Evolutionary conservation across 352 stramenopile species (phyloP).

Genomic region (Globisporangium acanthophoron): DNA sequence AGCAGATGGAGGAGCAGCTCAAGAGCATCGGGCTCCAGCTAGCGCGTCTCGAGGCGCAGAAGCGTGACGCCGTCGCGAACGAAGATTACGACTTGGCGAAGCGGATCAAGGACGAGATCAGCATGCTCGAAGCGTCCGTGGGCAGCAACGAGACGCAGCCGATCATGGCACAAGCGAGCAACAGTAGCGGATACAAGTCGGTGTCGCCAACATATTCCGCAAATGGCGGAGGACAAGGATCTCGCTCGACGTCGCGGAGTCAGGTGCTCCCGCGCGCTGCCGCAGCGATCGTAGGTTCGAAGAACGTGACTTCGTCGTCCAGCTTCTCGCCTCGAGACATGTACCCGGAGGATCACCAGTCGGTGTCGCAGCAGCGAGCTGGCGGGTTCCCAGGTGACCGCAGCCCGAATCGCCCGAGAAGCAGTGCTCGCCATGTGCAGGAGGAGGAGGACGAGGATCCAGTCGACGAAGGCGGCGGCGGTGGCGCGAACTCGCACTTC

Average conservation of each 20-base stretch:
- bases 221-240: background rate
- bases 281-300: constrained; percentile 25
- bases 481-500: constrained; percentile 41
- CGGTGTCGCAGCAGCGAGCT: constrained; percentile 8
- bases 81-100: constrained; percentile 93
- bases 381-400: constrained; percentile 4
- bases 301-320: constrained; percentile 23
- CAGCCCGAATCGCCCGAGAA: constrained; percentile 16
- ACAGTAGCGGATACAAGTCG: constrained; percentile 1
- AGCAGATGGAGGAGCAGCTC: constrained; percentile 84
- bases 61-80: constrained; percentile 82
- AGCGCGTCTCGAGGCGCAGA: constrained; percentile 80
- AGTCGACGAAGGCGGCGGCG: constrained; percentile 9
- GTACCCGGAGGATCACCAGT: constrained; percentile 41
- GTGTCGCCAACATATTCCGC: constrained; percentile 3
- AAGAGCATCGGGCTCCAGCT: constrained; percentile 88
- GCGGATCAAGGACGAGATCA: constrained; percentile 87
- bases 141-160: constrained; percentile 57
- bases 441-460: constrained; percentile 19
- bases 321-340: constrained; percentile 63
- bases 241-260: constrained; percentile 18
- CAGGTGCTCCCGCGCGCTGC: constrained; percentile 43
- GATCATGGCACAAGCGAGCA: constrained; percentile 23
- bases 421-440: background rate
- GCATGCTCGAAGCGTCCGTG: constrained; percentile 52